A percentile compares a stretch with the other conserved stretches of the same genome.
phyloP scores from a whole-genome alignment of 257 asterid genomes.

The Mentha longifolia region DNA sequence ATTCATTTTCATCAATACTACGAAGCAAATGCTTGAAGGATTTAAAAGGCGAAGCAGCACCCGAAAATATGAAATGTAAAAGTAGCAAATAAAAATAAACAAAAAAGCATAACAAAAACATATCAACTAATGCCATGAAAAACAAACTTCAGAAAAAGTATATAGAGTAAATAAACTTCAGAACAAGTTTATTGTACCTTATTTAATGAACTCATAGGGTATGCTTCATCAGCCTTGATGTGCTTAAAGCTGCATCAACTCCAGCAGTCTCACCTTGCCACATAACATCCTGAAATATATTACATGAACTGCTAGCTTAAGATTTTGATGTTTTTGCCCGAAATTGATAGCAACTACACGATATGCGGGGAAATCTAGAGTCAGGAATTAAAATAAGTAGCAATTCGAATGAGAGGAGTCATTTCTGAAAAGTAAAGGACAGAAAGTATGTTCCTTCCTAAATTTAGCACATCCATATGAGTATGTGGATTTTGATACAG shows the following conservation, averaged over 20 bases:
- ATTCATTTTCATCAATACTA: not conserved
- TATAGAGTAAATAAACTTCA: not conserved
- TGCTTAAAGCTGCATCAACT: slow-evolving; percentile 74
- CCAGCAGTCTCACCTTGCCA: slow-evolving; percentile 98
- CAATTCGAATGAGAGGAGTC: slow-evolving; percentile 14
- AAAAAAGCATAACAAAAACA: not conserved
- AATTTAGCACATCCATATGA: not conserved
- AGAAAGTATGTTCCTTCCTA: slow-evolving; percentile 4
- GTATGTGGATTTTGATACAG: slow-evolving; percentile 1
- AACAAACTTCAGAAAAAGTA: slow-evolving; percentile 8
- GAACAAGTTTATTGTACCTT: slow-evolving; percentile 47
- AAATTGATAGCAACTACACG: slow-evolving; percentile 9
- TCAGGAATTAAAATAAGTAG: not conserved
- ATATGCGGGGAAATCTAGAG: not conserved
- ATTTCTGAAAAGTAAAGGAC: not conserved
- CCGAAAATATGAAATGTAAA: slow-evolving; percentile 12
- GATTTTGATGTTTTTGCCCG: slow-evolving; percentile 8
- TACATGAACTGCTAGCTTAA: slow-evolving; percentile 27
- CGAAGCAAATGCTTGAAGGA: not conserved
- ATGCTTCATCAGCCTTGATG: slow-evolving; percentile 85
- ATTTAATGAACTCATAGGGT: slow-evolving; percentile 60
- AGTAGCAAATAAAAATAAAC: slow-evolving; percentile 18
- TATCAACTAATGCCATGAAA: slow-evolving; percentile 6
- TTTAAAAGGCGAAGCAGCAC: not conserved
- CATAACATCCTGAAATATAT: slow-evolving; percentile 68